Percentiles rank a stretch among this genome's conserved stretches.
Evolutionary conservation across 805 yeast species (phyloP).

Genomic region (Candida odintsovae): DNA sequence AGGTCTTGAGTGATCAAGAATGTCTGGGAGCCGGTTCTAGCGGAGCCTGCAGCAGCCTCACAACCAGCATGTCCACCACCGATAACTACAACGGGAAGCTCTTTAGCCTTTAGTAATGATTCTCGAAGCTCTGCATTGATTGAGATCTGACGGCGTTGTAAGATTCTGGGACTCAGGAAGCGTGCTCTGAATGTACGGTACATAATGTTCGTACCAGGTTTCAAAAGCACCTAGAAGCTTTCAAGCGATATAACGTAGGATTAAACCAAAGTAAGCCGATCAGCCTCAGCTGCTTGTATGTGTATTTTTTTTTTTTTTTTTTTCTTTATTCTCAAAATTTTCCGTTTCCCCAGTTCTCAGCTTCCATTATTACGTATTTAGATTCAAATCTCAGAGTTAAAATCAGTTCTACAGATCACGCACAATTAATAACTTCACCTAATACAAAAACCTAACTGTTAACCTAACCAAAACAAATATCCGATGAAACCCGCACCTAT

Average conservation of each 20-base stretch:
- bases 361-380: no score
- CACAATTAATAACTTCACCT: no score
- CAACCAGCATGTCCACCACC: constrained; percentile 99
- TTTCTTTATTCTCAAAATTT: no score
- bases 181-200: background rate
- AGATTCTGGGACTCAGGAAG: background rate
- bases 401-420: no score
- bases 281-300: no score
- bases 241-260: background rate
- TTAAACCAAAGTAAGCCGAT: no score
- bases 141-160: constrained; percentile 9
- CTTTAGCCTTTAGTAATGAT: constrained; percentile 11
- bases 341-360: no score
- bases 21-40: constrained; percentile 72
- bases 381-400: no score
- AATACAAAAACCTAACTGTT: no score
- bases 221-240: background rate
- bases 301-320: no score
- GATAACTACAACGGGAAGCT: constrained; percentile 69
- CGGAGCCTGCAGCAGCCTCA: constrained; percentile 93
- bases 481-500: background rate
- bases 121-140: constrained; percentile 18
- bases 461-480: background rate
- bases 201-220: background rate
- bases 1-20: constrained; percentile 72